phyloP scores from a whole-genome alignment of 2,329 filamentous ascomycete genomes.

The Paracorniculantispora psalliotae region DNA sequence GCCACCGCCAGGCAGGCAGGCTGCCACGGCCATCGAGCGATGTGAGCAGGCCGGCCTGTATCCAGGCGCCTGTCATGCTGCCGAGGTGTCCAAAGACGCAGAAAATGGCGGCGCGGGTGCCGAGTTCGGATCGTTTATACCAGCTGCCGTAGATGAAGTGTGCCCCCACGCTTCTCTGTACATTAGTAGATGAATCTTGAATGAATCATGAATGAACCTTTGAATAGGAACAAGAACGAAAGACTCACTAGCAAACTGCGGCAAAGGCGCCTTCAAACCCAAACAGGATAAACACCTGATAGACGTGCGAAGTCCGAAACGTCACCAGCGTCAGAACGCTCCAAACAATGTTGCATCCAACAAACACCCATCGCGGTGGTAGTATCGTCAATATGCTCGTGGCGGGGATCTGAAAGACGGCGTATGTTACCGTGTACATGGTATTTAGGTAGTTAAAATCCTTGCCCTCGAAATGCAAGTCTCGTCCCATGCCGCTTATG shows the following conservation, averaged over 20 bases:
- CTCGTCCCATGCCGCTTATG: constrained; percentile 37
- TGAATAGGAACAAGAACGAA: background rate
- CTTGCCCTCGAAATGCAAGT: constrained; percentile 32
- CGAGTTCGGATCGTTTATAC: constrained; percentile 39
- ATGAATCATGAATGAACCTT: background rate
- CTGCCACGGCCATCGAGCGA: constrained; percentile 28
- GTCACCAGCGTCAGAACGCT: constrained; percentile 39
- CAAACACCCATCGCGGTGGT: constrained; percentile 36
- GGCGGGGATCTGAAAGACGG: constrained; percentile 39
- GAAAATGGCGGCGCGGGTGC: constrained; percentile 35
- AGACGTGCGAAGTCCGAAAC: constrained; percentile 36
- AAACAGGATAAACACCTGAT: constrained; percentile 39
- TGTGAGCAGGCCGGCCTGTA: constrained; percentile 36
- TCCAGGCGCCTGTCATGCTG: constrained; percentile 41
- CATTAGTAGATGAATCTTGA: background rate
- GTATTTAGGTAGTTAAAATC: constrained; percentile 36
- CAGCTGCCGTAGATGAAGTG: constrained; percentile 41
- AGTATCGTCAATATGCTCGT: constrained; percentile 28
- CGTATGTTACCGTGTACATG: constrained; percentile 35
- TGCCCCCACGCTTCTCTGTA: constrained; percentile 29
- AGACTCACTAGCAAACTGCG: constrained; percentile 35
- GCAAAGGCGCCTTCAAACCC: constrained; percentile 40
- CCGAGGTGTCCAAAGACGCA: constrained; percentile 38
- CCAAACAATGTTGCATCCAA: constrained; percentile 38
- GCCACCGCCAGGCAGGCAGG: constrained; percentile 37